Evolutionary conservation across 768 basidiomycete genomes (phyloP).

Genomic region (Psilocybe subaeruginosa): DNA sequence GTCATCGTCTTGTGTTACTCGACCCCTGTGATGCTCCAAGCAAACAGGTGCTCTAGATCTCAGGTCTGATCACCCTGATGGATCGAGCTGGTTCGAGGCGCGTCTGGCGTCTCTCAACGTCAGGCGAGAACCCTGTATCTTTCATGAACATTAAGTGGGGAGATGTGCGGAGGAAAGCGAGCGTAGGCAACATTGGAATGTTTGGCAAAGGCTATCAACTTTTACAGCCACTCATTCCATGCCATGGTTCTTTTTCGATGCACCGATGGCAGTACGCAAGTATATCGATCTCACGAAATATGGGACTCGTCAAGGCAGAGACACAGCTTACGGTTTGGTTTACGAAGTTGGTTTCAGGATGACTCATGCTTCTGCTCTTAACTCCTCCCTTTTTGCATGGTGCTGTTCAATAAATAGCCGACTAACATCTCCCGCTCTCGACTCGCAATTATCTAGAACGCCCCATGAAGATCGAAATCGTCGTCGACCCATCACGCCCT

Average conservation of each 20-base stretch:
- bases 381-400: constrained; percentile 45
- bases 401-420: constrained; percentile 45
- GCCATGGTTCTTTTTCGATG: constrained; percentile 18
- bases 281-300: constrained; percentile 9
- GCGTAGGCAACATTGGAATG: constrained; percentile 24
- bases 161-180: constrained; percentile 16
- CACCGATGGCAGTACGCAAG: constrained; percentile 5
- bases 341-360: constrained; percentile 34
- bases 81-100: constrained; percentile 24
- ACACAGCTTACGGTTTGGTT: constrained; percentile 42
- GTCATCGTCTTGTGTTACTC: constrained; percentile 22
- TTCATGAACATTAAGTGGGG: constrained; percentile 5
- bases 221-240: constrained; percentile 33
- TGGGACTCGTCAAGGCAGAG: constrained; percentile 32
- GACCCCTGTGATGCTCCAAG: constrained; percentile 10
- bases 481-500: constrained; percentile 83
- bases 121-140: constrained; percentile 17
- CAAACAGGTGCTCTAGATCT: constrained; percentile 23
- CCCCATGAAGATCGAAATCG: constrained; percentile 98
- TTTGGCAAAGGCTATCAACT: constrained; percentile 21
- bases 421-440: constrained; percentile 52
- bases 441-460: constrained; percentile 64
- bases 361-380: constrained; percentile 34
- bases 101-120: constrained; percentile 14
- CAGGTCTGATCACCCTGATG: constrained; percentile 47